Percentiles rank a stretch among this genome's conserved stretches.
Evolutionary conservation across 108 stramenopile species (phyloP).

Genomic region (Pseudonitzschia multistriata): DNA sequence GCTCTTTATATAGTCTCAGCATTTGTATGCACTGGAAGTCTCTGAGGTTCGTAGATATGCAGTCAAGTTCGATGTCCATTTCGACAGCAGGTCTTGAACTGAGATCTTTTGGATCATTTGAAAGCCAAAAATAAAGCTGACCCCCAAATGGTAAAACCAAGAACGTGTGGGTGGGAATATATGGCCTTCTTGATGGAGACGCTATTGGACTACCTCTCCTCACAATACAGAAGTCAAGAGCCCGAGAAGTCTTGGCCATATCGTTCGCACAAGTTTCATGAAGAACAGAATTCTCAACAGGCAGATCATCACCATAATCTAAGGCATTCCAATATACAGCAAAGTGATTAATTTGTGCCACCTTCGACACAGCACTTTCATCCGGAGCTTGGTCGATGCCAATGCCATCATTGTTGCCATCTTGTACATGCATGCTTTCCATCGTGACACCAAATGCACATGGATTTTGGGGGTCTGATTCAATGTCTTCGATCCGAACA

Average conservation of each 20-base stretch:
- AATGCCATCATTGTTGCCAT: slow-evolving; percentile 36
- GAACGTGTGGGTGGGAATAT: slow-evolving; percentile 48
- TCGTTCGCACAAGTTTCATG: slow-evolving; percentile 27
- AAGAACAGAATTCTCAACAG: slow-evolving; percentile 41
- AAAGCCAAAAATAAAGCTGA: slow-evolving; percentile 31
- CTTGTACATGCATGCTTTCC: slow-evolving; percentile 67
- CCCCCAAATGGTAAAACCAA: slow-evolving; percentile 52
- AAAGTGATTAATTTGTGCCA: slow-evolving; percentile 63
- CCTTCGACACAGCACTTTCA: slow-evolving; percentile 37
- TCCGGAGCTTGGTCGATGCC: slow-evolving; percentile 9
- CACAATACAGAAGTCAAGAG: slow-evolving; percentile 45
- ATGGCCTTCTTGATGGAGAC: slow-evolving; percentile 24
- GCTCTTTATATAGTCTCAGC: slow-evolving; percentile 26
- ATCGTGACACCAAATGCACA: slow-evolving; percentile 59
- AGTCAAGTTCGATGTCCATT: slow-evolving; percentile 25
- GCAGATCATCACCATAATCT: slow-evolving; percentile 32
- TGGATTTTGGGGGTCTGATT: slow-evolving; percentile 47
- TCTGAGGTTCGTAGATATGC: slow-evolving; percentile 35
- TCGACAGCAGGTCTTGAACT: slow-evolving; percentile 28
- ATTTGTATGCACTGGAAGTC: slow-evolving; percentile 53
- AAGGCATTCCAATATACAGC: slow-evolving; percentile 60
- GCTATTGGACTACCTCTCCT: slow-evolving; percentile 36
- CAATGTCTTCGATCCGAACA: slow-evolving; percentile 61
- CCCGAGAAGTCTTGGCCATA: slow-evolving; percentile 20
- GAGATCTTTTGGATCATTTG: slow-evolving; percentile 34